Percentiles rank a stretch among this genome's conserved stretches.
phyloP scores from a whole-genome alignment of 495 filamentous ascomycete genomes.

The Schizothecium vesticola region DNA sequence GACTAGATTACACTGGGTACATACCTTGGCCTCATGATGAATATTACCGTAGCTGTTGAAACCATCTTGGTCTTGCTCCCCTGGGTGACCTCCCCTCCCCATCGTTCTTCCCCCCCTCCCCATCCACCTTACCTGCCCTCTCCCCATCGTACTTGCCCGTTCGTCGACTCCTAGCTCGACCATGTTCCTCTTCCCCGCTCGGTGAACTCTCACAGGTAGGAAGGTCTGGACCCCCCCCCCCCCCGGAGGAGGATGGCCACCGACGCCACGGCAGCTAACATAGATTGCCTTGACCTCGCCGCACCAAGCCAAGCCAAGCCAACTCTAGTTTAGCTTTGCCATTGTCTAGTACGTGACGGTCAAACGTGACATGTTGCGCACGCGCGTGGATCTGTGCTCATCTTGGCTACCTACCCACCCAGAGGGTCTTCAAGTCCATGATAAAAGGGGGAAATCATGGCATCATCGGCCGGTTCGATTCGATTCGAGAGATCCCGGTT shows the following conservation, averaged over 20 bases:
- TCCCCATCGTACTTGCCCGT: too few relatives aligned
- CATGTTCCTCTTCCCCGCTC: neutral
- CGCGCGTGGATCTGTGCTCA: neutral
- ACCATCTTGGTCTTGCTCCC: neutral
- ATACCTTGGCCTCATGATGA: neutral
- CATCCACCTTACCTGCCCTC: too few relatives aligned
- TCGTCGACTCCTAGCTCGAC: neutral
- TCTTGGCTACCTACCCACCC: too few relatives aligned
- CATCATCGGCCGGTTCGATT: too few relatives aligned
- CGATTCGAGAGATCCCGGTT: too few relatives aligned
- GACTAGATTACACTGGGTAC: neutral
- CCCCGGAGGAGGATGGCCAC: neutral
- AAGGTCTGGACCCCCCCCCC: neutral
- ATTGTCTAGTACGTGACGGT: neutral
- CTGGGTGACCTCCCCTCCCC: neutral
- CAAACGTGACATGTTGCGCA: neutral
- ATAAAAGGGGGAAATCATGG: too few relatives aligned
- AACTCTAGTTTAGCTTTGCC: neutral
- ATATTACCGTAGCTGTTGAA: too few relatives aligned
- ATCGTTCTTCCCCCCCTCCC: too few relatives aligned
- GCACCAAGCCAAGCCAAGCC: neutral
- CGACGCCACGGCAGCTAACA: neutral
- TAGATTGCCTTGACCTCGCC: neutral
- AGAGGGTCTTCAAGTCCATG: too few relatives aligned
- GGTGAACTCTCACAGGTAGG: too few relatives aligned